Evolutionary conservation across 2,329 filamentous ascomycete species (phyloP).

Genomic region (Scleromitrula shiraiana): DNA sequence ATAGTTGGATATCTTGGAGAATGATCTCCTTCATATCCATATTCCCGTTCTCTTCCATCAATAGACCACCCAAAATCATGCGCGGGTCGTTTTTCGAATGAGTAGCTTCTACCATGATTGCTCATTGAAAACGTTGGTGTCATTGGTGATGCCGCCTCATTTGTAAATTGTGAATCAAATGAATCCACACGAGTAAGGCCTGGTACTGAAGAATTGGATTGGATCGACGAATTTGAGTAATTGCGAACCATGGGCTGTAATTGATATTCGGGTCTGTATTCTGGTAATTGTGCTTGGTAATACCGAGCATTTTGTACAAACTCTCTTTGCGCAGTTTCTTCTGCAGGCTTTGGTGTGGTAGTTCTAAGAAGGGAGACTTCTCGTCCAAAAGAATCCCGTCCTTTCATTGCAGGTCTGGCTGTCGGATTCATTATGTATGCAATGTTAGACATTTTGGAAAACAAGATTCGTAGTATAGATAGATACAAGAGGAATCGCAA

Average conservation of each 20-base stretch:
- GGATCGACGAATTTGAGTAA: slow-evolving; percentile 32
- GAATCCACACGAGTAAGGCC: slow-evolving; percentile 53
- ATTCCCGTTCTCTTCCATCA: too few relatives aligned
- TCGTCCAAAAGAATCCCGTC: slow-evolving; percentile 47
- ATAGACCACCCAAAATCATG: not conserved
- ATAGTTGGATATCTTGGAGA: not conserved
- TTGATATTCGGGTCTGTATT: slow-evolving; percentile 9
- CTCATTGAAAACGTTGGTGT: slow-evolving; percentile 40
- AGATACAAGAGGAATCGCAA: too few relatives aligned
- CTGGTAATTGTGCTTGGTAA: slow-evolving; percentile 11
- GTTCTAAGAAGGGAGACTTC: slow-evolving; percentile 50
- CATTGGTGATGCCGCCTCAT: slow-evolving; percentile 46
- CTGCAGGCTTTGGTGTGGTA: slow-evolving; percentile 31
- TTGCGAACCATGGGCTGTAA: slow-evolving; percentile 16
- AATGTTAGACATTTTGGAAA: too few relatives aligned
- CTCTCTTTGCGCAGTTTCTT: too few relatives aligned
- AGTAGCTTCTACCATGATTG: slow-evolving; percentile 33
- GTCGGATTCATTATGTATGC: too few relatives aligned
- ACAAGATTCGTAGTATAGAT: too few relatives aligned
- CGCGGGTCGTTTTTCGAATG: slow-evolving; percentile 12
- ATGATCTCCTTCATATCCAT: not conserved
- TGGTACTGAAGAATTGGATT: slow-evolving; percentile 31
- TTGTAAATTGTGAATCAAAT: slow-evolving; percentile 51
- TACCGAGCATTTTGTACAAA: too few relatives aligned
- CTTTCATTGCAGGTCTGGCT: slow-evolving; percentile 40